Conservation (phyloP, 805 yeast genomes). For the Saturnispora saitoi region DNA sequence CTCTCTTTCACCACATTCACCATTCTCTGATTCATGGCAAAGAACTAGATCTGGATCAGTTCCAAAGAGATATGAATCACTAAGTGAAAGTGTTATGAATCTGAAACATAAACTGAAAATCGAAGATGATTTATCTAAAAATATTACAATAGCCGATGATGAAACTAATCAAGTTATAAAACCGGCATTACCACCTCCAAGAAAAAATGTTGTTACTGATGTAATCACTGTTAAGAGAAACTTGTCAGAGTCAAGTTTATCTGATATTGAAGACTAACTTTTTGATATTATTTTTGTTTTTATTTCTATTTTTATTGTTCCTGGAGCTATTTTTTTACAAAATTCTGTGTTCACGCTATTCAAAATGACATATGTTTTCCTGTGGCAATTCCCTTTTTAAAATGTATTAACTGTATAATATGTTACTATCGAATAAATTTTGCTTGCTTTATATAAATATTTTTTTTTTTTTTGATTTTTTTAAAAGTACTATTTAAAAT, state of each 20-base stretch:
- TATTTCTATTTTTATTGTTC: not conserved
- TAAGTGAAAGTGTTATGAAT: slow-evolving; percentile 16
- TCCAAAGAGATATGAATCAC: slow-evolving; percentile 19
- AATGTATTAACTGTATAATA: no score
- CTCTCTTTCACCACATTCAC: not conserved
- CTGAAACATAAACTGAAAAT: slow-evolving; percentile 12
- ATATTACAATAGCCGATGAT: slow-evolving; percentile 1
- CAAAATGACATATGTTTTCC: no score
- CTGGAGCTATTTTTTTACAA: not conserved
- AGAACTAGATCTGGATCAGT: slow-evolving; percentile 15
- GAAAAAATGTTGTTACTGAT: slow-evolving; percentile 6
- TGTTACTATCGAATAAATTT: no score
- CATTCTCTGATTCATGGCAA: slow-evolving; percentile 4
- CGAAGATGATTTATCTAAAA: not conserved
- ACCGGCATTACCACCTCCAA: slow-evolving; percentile 9
- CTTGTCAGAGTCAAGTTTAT: not conserved
- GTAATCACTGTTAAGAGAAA: not conserved
- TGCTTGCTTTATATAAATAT: no score
- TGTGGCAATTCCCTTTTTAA: no score
- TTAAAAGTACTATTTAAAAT: not conserved
- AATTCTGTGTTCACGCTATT: no score
- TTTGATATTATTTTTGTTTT: not conserved
- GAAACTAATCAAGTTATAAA: slow-evolving; percentile 1
- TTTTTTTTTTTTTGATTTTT: no score
- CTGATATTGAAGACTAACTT: not conserved